phyloP scores from a whole-genome alignment of 805 yeast genomes.

The Kodamaea hsintzibuensis region DNA sequence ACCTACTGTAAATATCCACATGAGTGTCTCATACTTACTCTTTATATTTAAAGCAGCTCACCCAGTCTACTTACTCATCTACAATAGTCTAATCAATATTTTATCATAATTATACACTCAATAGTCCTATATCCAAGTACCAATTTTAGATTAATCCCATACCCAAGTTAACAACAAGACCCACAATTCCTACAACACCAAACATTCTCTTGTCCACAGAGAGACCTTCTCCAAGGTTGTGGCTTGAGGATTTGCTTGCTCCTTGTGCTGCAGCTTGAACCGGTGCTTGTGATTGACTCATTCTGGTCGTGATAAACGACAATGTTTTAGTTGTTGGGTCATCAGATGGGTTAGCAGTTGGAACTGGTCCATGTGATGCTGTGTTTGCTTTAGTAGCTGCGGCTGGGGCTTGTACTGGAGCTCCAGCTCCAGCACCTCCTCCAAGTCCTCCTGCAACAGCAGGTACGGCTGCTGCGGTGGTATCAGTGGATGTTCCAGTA shows the following conservation, averaged over 20 bases:
- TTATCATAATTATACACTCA: neutral
- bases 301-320: slow-evolving; percentile 35
- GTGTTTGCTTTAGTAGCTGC: slow-evolving; percentile 15
- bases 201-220: neutral
- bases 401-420: slow-evolving; percentile 13
- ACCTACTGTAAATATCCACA: too few relatives aligned
- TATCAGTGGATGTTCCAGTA: slow-evolving; percentile 13
- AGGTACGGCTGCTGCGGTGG: slow-evolving; percentile 15
- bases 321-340: slow-evolving; percentile 25
- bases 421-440: slow-evolving; percentile 10
- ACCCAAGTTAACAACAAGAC: slow-evolving; percentile 8
- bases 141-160: slow-evolving; percentile 10
- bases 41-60: too few relatives aligned
- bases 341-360: slow-evolving; percentile 17
- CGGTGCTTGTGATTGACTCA: slow-evolving; percentile 20
- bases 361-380: slow-evolving; percentile 13
- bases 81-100: neutral
- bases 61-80: neutral
- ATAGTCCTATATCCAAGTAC: neutral
- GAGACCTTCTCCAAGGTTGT: slow-evolving; percentile 2
- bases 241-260: slow-evolving; percentile 10
- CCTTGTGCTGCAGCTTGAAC: slow-evolving; percentile 12
- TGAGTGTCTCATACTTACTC: too few relatives aligned
- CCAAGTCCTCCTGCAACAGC: slow-evolving; percentile 9
- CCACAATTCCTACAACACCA: slow-evolving; percentile 4